A percentile compares a stretch with the other conserved stretches of the same genome.
These are phyloP conservation scores for Leishmania tropica DNA, from an alignment of 208 protist genomes.

Conservation along the genomic window DNA sequence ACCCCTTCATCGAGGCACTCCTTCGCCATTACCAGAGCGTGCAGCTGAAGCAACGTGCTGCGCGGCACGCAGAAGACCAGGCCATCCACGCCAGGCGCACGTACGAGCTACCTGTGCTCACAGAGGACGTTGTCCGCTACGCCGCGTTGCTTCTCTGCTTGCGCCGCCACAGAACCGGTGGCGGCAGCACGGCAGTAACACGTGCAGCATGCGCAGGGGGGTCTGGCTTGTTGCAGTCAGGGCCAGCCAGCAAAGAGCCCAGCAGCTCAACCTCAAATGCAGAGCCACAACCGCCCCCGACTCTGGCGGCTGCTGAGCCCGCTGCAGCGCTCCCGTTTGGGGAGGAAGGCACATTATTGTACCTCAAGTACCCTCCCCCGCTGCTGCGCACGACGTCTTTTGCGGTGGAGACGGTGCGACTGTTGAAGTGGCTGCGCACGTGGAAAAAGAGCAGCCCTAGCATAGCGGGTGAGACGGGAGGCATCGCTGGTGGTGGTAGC, in stretches of 20 bases:
- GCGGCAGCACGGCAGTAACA: background rate
- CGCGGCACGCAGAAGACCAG: constrained; percentile 24
- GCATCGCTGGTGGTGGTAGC: background rate
- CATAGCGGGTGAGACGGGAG: background rate
- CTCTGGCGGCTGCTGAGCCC: background rate
- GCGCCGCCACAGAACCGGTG: constrained; percentile 9
- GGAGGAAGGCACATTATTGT: constrained; percentile 41
- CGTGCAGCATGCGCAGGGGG: background rate
- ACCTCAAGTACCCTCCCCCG: constrained; percentile 74
- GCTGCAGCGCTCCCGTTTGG: constrained; percentile 13
- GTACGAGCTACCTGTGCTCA: constrained; percentile 31
- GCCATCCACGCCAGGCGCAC: constrained; percentile 13
- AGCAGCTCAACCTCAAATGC: background rate
- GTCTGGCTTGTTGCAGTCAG: background rate
- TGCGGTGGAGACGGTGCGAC: constrained; percentile 56
- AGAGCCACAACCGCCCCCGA: background rate
- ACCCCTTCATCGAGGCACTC: constrained; percentile 22
- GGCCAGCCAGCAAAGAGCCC: background rate
- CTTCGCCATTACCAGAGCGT: constrained; percentile 17
- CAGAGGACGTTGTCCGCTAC: constrained; percentile 32
- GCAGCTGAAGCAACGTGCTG: constrained; percentile 18
- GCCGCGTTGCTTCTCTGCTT: constrained; percentile 18
- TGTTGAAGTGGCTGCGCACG: constrained; percentile 80
- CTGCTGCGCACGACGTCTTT: constrained; percentile 74
- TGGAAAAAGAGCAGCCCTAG: constrained; percentile 37